Base-by-base conservation (phyloP, 805 yeast genomes). In the Myxozyma mucilagina region DNA sequence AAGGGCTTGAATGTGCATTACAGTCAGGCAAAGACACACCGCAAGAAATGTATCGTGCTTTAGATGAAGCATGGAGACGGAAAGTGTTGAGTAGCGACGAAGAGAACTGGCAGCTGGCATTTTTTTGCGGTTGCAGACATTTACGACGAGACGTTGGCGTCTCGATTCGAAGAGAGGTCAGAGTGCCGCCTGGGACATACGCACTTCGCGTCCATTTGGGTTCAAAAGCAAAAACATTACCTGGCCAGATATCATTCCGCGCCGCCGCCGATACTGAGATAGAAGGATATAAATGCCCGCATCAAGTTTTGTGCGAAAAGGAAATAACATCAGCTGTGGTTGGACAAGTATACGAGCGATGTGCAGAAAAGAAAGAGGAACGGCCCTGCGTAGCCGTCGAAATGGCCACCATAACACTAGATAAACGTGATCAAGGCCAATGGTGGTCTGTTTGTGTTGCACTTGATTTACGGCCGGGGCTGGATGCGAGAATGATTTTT, bases 141-240 rank as follows among this genome's bases (percentile, higher is more conserved):
- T 8, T 9, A 20, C 24, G 24, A 42, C 34, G 13, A n/a, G 50
- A 45, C 6, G 16, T 16, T n/a, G 38, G 59, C 29, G 54, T 56
- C 16, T 38, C 35, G 16, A 31, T 56, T 10, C 44, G 18, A 32
- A n/a, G 45, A 13, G 32, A 44, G 16, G 50, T 56, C 38, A 45
- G 59, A 13, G 45, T 50, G 29, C 59, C 59, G 20, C 55, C 59
- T 4, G 55, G 59, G 14, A 41, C 9, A 10, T 56, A 56, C 48
- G 29, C 36, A 13, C 39, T 50, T 3, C 5, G 32, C 13, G 16
- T 49, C 20, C 47, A 43, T 7, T 13, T 56, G 16, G 59, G 47
- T 8, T 41, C 45, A 35, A 50, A 48, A 10, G 39, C 51, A 18
- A 31, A 43, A 35, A 39, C 35, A 10, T 42, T 34, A 10, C 59